Evolutionary conservation across 345 rosid genomes (phyloP).

Genomic region (Noccaea bulbosa): DNA sequence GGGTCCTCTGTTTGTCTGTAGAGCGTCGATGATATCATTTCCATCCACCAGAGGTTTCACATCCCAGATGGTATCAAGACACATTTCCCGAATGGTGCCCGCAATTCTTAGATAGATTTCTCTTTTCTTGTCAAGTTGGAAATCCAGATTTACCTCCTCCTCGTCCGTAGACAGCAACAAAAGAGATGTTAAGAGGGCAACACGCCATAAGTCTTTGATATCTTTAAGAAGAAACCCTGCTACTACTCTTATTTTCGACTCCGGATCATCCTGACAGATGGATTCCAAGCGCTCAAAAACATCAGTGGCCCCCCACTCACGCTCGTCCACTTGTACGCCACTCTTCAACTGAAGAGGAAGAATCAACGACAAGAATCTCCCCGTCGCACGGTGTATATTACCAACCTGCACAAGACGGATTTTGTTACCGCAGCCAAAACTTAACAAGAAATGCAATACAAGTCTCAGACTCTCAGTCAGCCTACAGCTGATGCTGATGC

Average conservation of each 20-base stretch:
- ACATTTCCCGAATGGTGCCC: conserved; percentile 50
- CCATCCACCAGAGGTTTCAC: too few relatives aligned
- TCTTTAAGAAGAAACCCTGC: conserved; percentile 71
- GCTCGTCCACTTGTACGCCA: conserved; percentile 41
- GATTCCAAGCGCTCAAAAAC: conserved; percentile 38
- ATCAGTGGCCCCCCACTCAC: conserved; percentile 47
- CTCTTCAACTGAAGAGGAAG: conserved; percentile 55
- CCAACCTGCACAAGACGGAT: conserved; percentile 45
- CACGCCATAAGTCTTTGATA: conserved; percentile 79
- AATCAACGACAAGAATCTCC: conserved; percentile 60
- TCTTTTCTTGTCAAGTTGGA: conserved; percentile 42
- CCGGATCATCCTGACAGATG: conserved; percentile 1
- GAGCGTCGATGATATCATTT: too few relatives aligned
- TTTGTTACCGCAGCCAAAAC: too few relatives aligned
- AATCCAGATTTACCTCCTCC: too few relatives aligned
- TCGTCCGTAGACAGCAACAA: conserved; percentile 47
- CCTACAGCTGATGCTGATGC: too few relatives aligned
- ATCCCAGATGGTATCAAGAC: too few relatives aligned
- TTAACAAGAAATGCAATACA: too few relatives aligned
- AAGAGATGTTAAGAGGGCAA: conserved; percentile 62
- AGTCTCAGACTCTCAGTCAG: too few relatives aligned
- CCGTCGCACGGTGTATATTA: conserved; percentile 55
- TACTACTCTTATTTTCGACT: conserved; percentile 54
- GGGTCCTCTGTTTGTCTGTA: too few relatives aligned
- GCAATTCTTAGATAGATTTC: conserved; percentile 53